Percentiles rank a stretch among this genome's conserved stretches.
phyloP scores from a whole-genome alignment of 176 grass and related monocot genomes.

The Triticum turgidum region DNA sequence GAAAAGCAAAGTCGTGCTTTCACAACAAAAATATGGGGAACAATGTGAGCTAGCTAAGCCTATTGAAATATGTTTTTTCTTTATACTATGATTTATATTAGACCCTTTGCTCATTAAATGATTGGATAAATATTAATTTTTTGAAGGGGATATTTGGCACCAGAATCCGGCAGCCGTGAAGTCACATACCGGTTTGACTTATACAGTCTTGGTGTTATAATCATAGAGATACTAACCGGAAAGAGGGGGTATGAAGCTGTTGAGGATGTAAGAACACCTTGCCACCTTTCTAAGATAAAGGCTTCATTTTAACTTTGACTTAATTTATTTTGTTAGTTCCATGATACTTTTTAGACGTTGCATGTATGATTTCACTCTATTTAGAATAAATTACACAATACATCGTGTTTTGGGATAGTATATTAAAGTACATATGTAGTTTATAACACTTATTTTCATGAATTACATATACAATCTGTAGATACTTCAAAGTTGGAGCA shows the following conservation, averaged over 20 bases:
- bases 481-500: neutral
- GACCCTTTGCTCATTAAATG: too few species aligned
- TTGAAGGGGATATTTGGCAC: neutral
- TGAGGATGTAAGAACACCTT: neutral
- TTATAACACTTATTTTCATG: too few species aligned
- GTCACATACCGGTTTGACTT: neutral
- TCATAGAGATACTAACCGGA: neutral
- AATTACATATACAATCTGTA: neutral
- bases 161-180: neutral
- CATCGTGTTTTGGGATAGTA: too few species aligned
- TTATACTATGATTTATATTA: too few species aligned
- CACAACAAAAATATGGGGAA: neutral
- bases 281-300: neutral
- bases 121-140: neutral
- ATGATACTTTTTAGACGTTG: too few species aligned
- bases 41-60: neutral
- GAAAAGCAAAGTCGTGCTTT: neutral
- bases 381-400: too few species aligned
- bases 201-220: neutral
- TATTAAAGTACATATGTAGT: too few species aligned
- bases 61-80: too few species aligned
- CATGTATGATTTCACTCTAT: too few species aligned
- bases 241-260: neutral
- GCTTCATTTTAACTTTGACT: neutral
- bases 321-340: too few species aligned